Evolutionary conservation across 2,329 filamentous ascomycete genomes (phyloP).

Genomic region (Pseudogymnoascus sp.): DNA sequence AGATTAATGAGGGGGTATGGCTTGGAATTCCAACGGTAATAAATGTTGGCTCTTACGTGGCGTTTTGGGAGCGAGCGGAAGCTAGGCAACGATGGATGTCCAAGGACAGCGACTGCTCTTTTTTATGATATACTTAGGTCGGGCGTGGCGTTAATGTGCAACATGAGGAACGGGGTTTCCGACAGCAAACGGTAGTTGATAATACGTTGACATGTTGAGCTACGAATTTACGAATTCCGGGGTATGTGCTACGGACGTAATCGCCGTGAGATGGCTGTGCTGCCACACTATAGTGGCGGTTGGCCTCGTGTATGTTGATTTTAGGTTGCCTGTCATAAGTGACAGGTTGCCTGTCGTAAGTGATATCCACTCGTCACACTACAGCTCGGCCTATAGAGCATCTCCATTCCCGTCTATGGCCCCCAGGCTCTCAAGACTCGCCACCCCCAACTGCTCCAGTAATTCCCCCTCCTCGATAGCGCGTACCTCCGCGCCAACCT

Average conservation of each 20-base stretch:
- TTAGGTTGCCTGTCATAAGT: neutral
- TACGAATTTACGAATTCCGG: neutral
- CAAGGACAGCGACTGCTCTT: neutral
- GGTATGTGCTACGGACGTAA: neutral
- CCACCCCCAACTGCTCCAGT: constrained; percentile 11
- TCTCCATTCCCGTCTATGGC: neutral
- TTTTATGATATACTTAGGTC: neutral
- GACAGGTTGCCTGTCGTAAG: neutral
- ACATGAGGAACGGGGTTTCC: neutral
- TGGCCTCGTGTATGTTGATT: neutral
- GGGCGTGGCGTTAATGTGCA: neutral
- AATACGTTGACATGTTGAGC: neutral
- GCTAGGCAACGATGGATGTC: neutral
- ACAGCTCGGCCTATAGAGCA: neutral
- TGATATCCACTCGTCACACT: neutral
- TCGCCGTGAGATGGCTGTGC: neutral
- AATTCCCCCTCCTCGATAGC: constrained; percentile 13
- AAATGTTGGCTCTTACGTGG: neutral
- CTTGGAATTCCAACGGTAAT: neutral
- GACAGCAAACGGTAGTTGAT: neutral
- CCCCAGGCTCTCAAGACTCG: constrained; percentile 8
- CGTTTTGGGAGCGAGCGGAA: neutral
- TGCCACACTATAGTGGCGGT: neutral
- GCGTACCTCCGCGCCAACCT: constrained; percentile 14
- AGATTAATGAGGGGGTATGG: neutral